phyloP scores from a whole-genome alignment of 2,329 filamentous ascomycete species.

The Nothopassalora personata region DNA sequence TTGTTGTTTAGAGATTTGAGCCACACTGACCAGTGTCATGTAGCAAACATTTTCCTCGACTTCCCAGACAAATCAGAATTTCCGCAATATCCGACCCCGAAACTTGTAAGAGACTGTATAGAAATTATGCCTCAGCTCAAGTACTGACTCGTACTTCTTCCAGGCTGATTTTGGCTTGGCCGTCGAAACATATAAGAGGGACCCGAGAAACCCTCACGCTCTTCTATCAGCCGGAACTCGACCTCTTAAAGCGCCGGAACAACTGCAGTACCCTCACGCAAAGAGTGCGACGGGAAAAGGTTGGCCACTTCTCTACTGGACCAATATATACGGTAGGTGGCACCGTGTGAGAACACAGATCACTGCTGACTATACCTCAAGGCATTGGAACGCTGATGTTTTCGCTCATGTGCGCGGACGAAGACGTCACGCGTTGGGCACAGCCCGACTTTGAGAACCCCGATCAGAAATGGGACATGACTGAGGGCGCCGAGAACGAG shows the following conservation, averaged over 20 bases:
- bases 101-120: neutral
- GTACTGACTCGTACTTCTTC: neutral
- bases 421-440: neutral
- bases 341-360: neutral
- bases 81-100: neutral
- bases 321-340: constrained; percentile 2
- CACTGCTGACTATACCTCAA: neutral
- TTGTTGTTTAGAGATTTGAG: neutral
- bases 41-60: constrained; percentile 13
- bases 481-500: neutral
- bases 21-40: neutral
- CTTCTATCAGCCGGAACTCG: neutral
- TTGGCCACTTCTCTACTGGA: neutral
- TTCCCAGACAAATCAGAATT: neutral
- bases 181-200: constrained; percentile 1
- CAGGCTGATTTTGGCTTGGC: constrained; percentile 11
- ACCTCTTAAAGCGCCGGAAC: constrained; percentile 10
- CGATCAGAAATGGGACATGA: neutral
- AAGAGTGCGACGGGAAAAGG: neutral
- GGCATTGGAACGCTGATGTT: neutral
- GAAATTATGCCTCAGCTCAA: neutral
- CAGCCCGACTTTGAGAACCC: neutral
- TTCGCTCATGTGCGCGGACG: neutral
- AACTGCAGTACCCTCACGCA: neutral
- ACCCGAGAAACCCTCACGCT: constrained; percentile 2